Base-by-base conservation (phyloP, 257 asterid species). In the Cinchona pubescens region DNA sequence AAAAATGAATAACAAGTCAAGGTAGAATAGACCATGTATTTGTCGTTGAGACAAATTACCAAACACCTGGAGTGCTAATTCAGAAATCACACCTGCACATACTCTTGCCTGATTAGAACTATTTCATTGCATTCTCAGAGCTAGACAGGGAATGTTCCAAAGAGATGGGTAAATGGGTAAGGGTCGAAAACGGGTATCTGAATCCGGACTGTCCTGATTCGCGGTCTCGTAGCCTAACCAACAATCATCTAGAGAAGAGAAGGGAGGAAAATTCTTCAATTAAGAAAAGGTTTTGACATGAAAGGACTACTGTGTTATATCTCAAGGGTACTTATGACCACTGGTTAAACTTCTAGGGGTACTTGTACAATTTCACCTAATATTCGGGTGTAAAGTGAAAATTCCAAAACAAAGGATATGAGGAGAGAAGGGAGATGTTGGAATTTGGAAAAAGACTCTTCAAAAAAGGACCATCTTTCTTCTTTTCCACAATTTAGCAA, bases 401-500 rank as follows among this genome's bases (percentile, higher is more conserved):
- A 55, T 55, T 55, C 4, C 64, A 58, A 58, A 58, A 7, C 23
- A 49, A 49, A 15, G 18, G 2, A 0, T 45, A 3, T 45, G 11
- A 45, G 49, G 9, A 45, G 13, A 45, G 1, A 13, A 42, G 2
- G 13, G 7, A 32, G 25, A n/a, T 0, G 9, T 55, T 21, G 61
- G 14, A 55, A 13, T n/a, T n/a, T n/a, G n/a, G n/a, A n/a, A n/a
- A n/a, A n/a, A n/a, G 53, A 37, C 75, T 78, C 78, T 48, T 85
- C 83, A 29, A 81, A 82, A 65, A 87, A 82, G 42, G 93, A 92
- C 73, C 91, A 85, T 51, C 89, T 92, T 81, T 67, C 83, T 73
- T 80, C 77, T 65, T 88, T 87, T 75, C 96, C 92, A 27, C 75
- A 82, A 12, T 86, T 87, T 75, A 84, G 85, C 68, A 92, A 81